Evolutionary conservation across 352 stramenopile genomes (phyloP), one percentile per base, ranked within the genome.

Genomic region (Globisporangium megalacanthum): DNA sequence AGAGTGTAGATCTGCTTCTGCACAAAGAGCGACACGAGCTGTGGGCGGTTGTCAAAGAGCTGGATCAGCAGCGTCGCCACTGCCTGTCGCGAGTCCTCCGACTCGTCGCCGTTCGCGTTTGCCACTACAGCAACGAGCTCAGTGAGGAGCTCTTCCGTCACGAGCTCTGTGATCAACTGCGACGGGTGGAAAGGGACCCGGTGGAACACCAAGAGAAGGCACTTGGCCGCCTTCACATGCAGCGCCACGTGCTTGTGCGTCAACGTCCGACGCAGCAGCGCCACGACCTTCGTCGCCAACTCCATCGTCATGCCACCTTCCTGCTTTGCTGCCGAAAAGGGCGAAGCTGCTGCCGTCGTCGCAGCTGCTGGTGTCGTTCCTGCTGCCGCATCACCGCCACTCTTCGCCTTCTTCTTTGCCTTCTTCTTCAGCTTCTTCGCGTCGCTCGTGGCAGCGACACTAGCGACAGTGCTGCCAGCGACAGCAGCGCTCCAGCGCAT

Each of bases 201-300:
- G 61, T 84, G 67, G 36, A 89, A 75, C 31, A 89, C 46, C 17
- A 88, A 55, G 9, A 88, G 58, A 49, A 92, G 66, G 42, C 80
- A 92, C 56, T 91, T 89, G 8, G 77, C 70, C 44, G 80, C 78
- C 42, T 78, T 82, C 14, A 89, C 76, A 36, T 86, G 83, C 17
- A 91, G 61, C 4, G 66, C 56, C 1, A 77, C 55, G 20, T 88
- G 73, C 31, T 79, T 83, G 63, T 90, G 83, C 36, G 73, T 60
- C 41, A 92, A 33, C 19, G 75, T 70, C 54, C 62, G 60, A 4
- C 68, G 71, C 58, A 91, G 50, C 22, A 88, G 66, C 33, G 31
- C 37, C 29, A 88, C 61, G 6, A 89, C 62, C 46, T 78, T 77
- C 2, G 49, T 61, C 11, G 73, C 73, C 31, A 87, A 58, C 5